Base-by-base conservation (phyloP, 164 flowering plant species). In the Nymphaea colorata region DNA sequence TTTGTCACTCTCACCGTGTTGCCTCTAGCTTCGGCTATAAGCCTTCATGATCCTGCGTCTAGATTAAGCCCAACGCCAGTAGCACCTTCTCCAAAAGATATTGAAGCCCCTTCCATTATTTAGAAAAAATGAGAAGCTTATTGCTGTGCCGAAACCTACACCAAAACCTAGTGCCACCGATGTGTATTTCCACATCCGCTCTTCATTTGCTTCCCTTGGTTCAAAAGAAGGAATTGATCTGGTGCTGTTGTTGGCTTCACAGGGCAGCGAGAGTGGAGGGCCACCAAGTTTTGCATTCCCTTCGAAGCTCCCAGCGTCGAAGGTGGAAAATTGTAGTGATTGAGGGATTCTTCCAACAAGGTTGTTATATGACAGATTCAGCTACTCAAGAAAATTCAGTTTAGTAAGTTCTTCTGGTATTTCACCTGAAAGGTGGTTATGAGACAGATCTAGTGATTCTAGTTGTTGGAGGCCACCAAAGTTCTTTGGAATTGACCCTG, bases 361-460 rank as follows among this genome's bases (percentile, higher is more conserved):
- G 45, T 69, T 64, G 42, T 69, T 69, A 36, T 60, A 63, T n/a
- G 71, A 60, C 4, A 69, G 62, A 51, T 6, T 51, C 15, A 69
- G 62, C 0, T 41, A 47, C 7, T 60, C 47, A 64, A 69, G 71
- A 2, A 10, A 69, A 17, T 4, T 8, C 15, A 69, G 60, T 45
- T 47, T 45, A 42, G 41, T 5, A 5, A 61, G 6, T 15, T 69
- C 43, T 41, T 11, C 60, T 15, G 71, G 67, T 53, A 69, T 69
- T 53, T 17, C 42, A 14, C 72, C 72, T 4, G 0, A 44, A 53
- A 69, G 60, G 6, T 53, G 7, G 36, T 69, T 64, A 2, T 57
- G 17, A 42, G 72, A 70, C 45, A 70, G 64, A 59, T 70, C 72
- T 44, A 70, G 65, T 5, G 55, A 59, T 59, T 70, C 72, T 18